phyloP scores from a whole-genome alignment of 1,139 yeast genomes.

The Suhomyces ambrosiae region DNA sequence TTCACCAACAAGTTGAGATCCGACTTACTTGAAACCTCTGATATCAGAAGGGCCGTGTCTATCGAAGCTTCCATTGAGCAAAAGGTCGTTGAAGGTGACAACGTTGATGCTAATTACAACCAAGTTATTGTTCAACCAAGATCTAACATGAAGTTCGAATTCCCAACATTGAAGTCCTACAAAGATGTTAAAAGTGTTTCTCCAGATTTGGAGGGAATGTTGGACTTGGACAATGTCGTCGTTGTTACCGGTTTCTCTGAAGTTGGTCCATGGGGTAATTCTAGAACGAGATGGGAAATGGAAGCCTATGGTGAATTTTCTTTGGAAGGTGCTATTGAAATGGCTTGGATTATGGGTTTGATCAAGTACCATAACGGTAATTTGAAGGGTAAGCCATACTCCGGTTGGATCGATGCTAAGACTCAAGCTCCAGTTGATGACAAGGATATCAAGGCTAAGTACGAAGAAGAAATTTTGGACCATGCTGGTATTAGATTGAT shows the following conservation, averaged over 20 bases:
- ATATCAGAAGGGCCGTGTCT: slow-evolving; percentile 92
- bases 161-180: slow-evolving; percentile 84
- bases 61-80: slow-evolving; percentile 92
- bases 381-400: slow-evolving; percentile 83
- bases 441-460: slow-evolving; percentile 86
- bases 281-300: slow-evolving; percentile 99
- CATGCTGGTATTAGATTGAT: slow-evolving; percentile 96
- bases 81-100: slow-evolving; percentile 86
- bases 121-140: slow-evolving; percentile 82
- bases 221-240: slow-evolving; percentile 86
- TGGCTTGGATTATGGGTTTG: slow-evolving; percentile 99
- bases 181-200: slow-evolving; percentile 70
- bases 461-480: slow-evolving; percentile 82
- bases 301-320: slow-evolving; percentile 94
- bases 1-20: slow-evolving; percentile 79
- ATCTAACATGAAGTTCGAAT: slow-evolving; percentile 90
- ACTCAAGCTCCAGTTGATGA: slow-evolving; percentile 92
- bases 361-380: slow-evolving; percentile 93
- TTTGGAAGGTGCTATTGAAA: slow-evolving; percentile 97
- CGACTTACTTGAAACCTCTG: slow-evolving; percentile 82
- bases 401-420: slow-evolving; percentile 98
- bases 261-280: slow-evolving; percentile 99
- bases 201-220: slow-evolving; percentile 83
- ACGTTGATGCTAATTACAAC: slow-evolving; percentile 83
- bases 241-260: slow-evolving; percentile 98